Evolutionary conservation across 2,329 filamentous ascomycete genomes (phyloP).

Genomic region (Pseudogymnoascus sp.): DNA sequence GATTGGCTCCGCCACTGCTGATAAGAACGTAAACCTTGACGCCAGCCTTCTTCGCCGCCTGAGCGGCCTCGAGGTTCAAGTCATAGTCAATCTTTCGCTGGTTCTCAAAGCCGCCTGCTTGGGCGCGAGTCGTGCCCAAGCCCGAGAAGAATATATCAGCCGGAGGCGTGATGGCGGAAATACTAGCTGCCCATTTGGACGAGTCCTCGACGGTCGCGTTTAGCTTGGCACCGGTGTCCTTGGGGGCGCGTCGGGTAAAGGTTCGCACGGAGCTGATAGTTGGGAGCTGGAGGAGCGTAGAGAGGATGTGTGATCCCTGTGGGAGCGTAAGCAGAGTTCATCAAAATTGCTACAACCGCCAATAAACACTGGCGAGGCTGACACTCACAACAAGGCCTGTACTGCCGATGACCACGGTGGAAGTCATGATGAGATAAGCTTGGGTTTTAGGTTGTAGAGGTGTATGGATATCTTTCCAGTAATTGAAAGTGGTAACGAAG

Average conservation of each 20-base stretch:
- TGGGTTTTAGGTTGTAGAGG: not conserved
- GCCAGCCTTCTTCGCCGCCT: constrained; percentile 64
- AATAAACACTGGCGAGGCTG: not conserved
- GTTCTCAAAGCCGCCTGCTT: constrained; percentile 65
- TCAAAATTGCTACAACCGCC: not conserved
- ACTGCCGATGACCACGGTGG: constrained; percentile 35
- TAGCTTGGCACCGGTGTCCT: constrained; percentile 46
- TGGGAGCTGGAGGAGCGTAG: constrained; percentile 48
- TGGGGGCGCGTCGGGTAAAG: constrained; percentile 58
- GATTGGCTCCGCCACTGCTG: constrained; percentile 36
- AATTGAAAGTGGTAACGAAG: not conserved
- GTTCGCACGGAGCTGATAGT: constrained; percentile 44
- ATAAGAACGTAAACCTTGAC: constrained; percentile 53
- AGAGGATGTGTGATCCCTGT: constrained; percentile 64
- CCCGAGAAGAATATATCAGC: constrained; percentile 65
- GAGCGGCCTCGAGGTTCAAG: constrained; percentile 70
- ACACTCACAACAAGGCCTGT: constrained; percentile 41
- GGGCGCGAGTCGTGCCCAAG: constrained; percentile 69
- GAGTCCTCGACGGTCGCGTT: constrained; percentile 60
- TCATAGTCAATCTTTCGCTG: constrained; percentile 88
- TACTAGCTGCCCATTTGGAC: constrained; percentile 55
- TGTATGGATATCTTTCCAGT: not conserved
- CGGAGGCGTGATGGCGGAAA: constrained; percentile 45
- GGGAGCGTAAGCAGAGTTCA: not conserved
- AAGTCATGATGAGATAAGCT: constrained; percentile 31